Evolutionary conservation across 306 rosid species (phyloP), one percentile per base, ranked within the genome.

Genomic region (Malus sylvestris): DNA sequence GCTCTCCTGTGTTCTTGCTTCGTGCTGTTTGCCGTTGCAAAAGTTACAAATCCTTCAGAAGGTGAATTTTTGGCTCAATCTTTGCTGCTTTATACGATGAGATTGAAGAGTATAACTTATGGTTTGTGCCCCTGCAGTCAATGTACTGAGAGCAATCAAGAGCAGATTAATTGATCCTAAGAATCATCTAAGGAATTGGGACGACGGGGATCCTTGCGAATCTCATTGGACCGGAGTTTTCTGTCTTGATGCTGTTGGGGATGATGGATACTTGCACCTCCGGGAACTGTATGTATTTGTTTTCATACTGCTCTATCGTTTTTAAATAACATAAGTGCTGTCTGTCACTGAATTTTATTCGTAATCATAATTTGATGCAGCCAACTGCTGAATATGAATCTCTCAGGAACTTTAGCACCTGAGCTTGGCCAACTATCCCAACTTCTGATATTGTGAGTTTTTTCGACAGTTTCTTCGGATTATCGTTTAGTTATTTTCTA

Each of bases 321-420:
- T 77, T 27, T 73, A n/a, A 19, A 49, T 49, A 49, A 49, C 8
- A 1, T 49, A 15, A 49, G 6, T 49, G 55, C 55, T 5, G 20
- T 49, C 55, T 49, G 12, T 42, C 20, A 16, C 20, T 49, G 55
- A 49, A 49, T 5, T 27, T 15, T 66, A 76, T 72, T 38, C 77
- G 57, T 62, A 51, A 75, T 82, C 23, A 30, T n/a, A 63, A 80
- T 81, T 77, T 68, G 71, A 57, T 91, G 87, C 82, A 93, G 98
- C 74, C 88, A 83, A 72, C 62, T 93, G 38, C 82, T 93, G 88
- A 67, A 83, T 62, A 33, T 42, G 85, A 88, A 91, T 80, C 89
- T 93, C 77, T 85, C 96, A 27, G 98, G 98, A 78, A 85, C 15
- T 74, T 81, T 93, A 62, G 84, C 84, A 70, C 93, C 93, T 51